Evolutionary conservation across 2,329 filamentous ascomycete species (phyloP), one percentile per base, ranked within the genome.

Genomic region (Aspergillus unguis): DNA sequence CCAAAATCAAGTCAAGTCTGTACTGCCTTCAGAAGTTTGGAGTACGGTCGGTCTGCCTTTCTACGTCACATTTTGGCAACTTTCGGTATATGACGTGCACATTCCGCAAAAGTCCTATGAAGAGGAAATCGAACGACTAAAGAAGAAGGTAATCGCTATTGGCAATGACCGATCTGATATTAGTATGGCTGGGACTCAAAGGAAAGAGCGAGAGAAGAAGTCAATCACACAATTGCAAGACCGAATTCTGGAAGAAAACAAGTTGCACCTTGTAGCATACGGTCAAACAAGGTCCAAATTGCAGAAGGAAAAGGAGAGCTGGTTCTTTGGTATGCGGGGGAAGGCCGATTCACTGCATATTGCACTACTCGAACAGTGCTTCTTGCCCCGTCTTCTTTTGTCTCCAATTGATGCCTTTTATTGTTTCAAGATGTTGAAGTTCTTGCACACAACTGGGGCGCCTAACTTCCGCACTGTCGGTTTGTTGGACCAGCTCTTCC

Each of bases 21-120:
- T 81, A 0, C 68, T 90, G 8, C 82, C 87, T 1, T 71, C 81
- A 2, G 80, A 83, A 6, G 81, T 85, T 4, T 90, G 86, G 79
- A 76, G 82, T 8, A 83, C 82, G 45, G 81, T 96, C 47, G 91
- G 85, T 40, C 79, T 90, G 0, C 85, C 88, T 29, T 92, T 96
- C 68, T 96, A 90, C 65, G 84, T 88, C 40, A 88, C 88, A 0
- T 99, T 99, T 72, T 99, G 94, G 94, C 86, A 92, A 46, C 78
- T 96, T 9, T 86, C 90, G 28, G 80, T 95, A 3, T 85, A 88
- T 42, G 92, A 99, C 67, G 77, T 96, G 52, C 82, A 84, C 52
- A 85, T 92, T 58, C 88, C 89, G 1, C 84, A 84, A 56, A 80
- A 84, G 32, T 88, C 86, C 55, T 99, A 99, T 67, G 81, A 88